Evolutionary conservation across 441 rosid genomes (phyloP), one percentile per base, ranked within the genome.

Genomic region (Oxalis stricta): DNA sequence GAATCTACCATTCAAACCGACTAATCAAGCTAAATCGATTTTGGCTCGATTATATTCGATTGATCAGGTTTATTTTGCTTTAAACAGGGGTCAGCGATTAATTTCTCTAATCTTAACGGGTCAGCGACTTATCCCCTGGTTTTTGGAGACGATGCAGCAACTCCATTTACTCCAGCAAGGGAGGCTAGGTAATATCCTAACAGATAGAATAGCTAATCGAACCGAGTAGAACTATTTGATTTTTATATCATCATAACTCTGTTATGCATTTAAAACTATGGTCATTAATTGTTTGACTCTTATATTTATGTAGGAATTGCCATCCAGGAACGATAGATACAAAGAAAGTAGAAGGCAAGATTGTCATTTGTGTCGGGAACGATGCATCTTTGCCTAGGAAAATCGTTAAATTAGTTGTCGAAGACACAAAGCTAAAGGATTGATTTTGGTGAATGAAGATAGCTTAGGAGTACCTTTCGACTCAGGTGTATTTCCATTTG

Each of bases 341-440:
- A 18, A 53, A 40, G 35, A 82, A 75, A 72, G 80, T 73, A 5
- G 56, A 54, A 0, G 93, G 86, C 1, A 75, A 73, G 50, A 70
- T 82, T 44, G 61, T 85, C 20, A 64, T 85, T 21, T 85, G 95
- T 42, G 17, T 66, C 9, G 72, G 59, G 43, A 49, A 42, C 32
- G 72, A 61, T 33, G 43, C 48, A 14, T 33, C 41, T 10, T 18
- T 56, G 22, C 29, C 92, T 5, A 69, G 64, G 30, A 41, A 29
- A 50, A 61, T 69, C 13, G 67, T 67, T 64, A 78, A 69, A 66
- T 33, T 72, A 31, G 88, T 84, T 14, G 75, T 59, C 5, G 75
- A 82, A 58, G 95, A 82, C 61, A 78, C 76, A 45, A 59, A 58
- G 77, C 77, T 10, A 69, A 66, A 36, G 95, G 95, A 28, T 15